Percentiles rank a stretch among this genome's conserved stretches.
Evolutionary conservation across 148 eudicot genomes (phyloP).

Genomic region (Vaccinium corymbosum): DNA sequence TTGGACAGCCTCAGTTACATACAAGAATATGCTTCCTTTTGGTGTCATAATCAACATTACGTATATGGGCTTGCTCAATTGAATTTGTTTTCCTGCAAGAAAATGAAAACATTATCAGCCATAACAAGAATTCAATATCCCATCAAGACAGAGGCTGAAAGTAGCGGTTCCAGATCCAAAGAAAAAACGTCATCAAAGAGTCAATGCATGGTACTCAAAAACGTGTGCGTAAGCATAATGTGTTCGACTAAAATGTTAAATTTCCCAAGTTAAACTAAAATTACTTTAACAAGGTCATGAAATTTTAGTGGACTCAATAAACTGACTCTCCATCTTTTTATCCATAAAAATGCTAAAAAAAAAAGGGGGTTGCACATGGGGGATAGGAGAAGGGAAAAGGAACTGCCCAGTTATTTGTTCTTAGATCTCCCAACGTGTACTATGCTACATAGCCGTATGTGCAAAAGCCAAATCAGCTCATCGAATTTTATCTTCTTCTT

Average conservation of each 20-base stretch:
- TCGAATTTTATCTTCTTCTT: neutral
- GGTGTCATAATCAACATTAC: conserved; percentile 68
- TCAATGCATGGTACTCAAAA: neutral
- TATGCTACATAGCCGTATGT: neutral
- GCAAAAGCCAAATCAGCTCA: conserved; percentile 7
- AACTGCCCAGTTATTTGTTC: neutral
- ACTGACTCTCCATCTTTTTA: neutral
- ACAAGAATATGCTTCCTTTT: conserved; percentile 79
- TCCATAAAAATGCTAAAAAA: neutral
- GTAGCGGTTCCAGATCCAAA: conserved; percentile 9
- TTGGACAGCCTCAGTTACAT: conserved; percentile 15
- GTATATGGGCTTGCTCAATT: conserved; percentile 78
- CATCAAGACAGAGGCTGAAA: neutral
- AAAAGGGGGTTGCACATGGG: neutral
- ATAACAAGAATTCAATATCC: conserved; percentile 20
- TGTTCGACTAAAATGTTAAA: neutral
- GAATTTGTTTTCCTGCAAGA: conserved; percentile 78
- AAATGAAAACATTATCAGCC: conserved; percentile 11
- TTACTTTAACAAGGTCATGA: neutral
- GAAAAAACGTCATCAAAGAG: neutral
- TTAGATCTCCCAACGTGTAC: neutral
- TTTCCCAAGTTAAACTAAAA: neutral
- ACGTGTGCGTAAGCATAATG: neutral
- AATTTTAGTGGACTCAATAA: neutral
- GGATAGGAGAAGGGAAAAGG: neutral